Conservation (phyloP, 306 rosid genomes). For the Hippophae rhamnoides region DNA sequence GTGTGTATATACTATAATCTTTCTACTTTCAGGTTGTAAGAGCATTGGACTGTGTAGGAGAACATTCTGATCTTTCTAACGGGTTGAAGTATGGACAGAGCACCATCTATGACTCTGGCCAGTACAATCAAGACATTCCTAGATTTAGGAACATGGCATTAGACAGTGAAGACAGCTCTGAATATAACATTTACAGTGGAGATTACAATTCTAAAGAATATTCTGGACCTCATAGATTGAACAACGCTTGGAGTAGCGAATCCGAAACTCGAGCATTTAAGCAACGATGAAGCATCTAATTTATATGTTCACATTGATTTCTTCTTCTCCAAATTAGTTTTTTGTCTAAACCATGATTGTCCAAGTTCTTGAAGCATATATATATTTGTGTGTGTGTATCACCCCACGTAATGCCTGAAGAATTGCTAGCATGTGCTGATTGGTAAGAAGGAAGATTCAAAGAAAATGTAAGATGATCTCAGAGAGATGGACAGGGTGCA, state of each 20-base stretch:
- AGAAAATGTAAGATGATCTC: no score
- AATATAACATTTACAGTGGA: slow-evolving; percentile 30
- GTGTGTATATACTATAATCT: not conserved
- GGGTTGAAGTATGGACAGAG: slow-evolving; percentile 90
- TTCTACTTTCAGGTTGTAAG: slow-evolving; percentile 54
- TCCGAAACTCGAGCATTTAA: slow-evolving; percentile 39
- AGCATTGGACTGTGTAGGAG: slow-evolving; percentile 61
- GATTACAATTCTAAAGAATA: slow-evolving; percentile 33
- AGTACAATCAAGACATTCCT: slow-evolving; percentile 49
- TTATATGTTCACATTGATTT: no score
- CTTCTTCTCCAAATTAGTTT: no score
- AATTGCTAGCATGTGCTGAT: no score
- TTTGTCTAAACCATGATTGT: no score
- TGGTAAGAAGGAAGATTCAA: no score
- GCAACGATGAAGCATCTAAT: no score
- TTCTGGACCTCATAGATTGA: slow-evolving; percentile 24
- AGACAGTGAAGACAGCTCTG: slow-evolving; percentile 38
- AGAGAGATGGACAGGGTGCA: no score
- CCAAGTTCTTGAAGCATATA: no score
- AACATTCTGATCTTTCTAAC: slow-evolving; percentile 59
- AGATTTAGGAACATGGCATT: slow-evolving; percentile 55
- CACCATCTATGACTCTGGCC: slow-evolving; percentile 56
- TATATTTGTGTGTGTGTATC: no score
- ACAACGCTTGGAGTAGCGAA: slow-evolving; percentile 32
- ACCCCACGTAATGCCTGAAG: no score